Conservation (phyloP, 2,329 filamentous ascomycete species). For the Ilyonectria destructans region DNA sequence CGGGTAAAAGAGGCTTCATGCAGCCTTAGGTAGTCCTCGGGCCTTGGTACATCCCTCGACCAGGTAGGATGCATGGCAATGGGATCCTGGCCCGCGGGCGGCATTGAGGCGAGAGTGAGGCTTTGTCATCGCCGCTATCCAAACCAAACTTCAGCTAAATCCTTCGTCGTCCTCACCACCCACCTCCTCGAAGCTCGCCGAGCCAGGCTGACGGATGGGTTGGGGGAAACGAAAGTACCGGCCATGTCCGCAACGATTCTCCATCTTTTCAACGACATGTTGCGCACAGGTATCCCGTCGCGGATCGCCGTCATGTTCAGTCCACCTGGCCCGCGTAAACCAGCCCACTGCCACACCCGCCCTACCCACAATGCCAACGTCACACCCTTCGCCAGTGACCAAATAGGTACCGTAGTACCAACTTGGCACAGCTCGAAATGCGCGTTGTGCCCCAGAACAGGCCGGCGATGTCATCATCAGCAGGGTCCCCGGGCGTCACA, state of each 20-base stretch:
- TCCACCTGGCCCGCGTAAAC: not conserved
- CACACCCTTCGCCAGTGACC: slow-evolving; percentile 16
- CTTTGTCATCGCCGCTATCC: slow-evolving; percentile 3
- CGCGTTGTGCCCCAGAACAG: slow-evolving; percentile 7
- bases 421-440: slow-evolving; percentile 11
- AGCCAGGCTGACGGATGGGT: not conserved
- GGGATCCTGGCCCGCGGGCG: not conserved
- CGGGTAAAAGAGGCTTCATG: slow-evolving; percentile 44
- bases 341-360: slow-evolving; percentile 15
- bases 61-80: not conserved
- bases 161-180: not conserved
- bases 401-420: slow-evolving; percentile 12
- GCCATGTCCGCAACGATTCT: not conserved
- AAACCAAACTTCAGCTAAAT: not conserved
- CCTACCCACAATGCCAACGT: slow-evolving; percentile 17
- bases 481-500: slow-evolving; percentile 9
- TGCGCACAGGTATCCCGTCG: not conserved
- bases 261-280: slow-evolving; percentile 3
- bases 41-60: slow-evolving; percentile 1
- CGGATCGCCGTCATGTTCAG: not conserved
- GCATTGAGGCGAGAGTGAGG: not conserved
- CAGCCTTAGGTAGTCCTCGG: slow-evolving; percentile 13
- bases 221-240: not conserved
- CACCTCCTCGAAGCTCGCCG: not conserved
- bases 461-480: slow-evolving; percentile 23